Evolutionary conservation across 495 filamentous ascomycete genomes (phyloP).

Genomic region (Aspergillus cavernicola): DNA sequence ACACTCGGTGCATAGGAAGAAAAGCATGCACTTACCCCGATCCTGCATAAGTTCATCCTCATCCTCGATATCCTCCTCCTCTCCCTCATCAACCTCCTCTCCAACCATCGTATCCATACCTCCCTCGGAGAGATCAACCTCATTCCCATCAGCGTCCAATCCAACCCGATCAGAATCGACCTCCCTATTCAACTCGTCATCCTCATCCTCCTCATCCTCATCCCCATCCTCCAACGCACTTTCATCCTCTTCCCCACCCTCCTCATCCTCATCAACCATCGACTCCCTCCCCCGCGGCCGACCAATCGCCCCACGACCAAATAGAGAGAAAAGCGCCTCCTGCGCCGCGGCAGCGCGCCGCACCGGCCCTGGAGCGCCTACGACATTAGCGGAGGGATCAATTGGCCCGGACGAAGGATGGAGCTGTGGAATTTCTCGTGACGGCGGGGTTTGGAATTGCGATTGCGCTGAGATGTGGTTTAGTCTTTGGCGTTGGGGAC

Average conservation of each 20-base stretch:
- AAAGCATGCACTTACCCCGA: slow-evolving; percentile 35
- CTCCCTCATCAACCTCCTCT: slow-evolving; percentile 31
- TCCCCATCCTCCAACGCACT: too few relatives aligned
- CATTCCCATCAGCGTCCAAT: slow-evolving; percentile 19
- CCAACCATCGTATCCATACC: slow-evolving; percentile 31
- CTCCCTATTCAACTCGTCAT: slow-evolving; percentile 14
- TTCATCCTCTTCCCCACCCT: slow-evolving; percentile 16
- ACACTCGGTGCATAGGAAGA: too few relatives aligned
- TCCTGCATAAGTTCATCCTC: slow-evolving; percentile 41
- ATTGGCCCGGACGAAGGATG: slow-evolving; percentile 32
- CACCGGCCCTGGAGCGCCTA: slow-evolving; percentile 1
- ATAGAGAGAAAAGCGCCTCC: slow-evolving; percentile 31
- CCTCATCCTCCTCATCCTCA: slow-evolving; percentile 18
- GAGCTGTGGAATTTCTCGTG: slow-evolving; percentile 30
- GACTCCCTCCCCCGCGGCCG: slow-evolving; percentile 16
- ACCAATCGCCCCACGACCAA: slow-evolving; percentile 27
- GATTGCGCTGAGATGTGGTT: slow-evolving; percentile 14
- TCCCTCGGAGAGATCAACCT: slow-evolving; percentile 18
- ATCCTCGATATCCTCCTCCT: slow-evolving; percentile 37
- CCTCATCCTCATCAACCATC: slow-evolving; percentile 6
- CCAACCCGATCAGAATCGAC: slow-evolving; percentile 10
- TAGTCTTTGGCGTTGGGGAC: slow-evolving; percentile 4
- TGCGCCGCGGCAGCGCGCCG: slow-evolving; percentile 21
- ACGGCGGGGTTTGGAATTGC: slow-evolving; percentile 39
- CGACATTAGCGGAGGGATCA: slow-evolving; percentile 11